phyloP scores from a whole-genome alignment of 2,329 filamentous ascomycete genomes.

The Colletotrichum sidae region DNA sequence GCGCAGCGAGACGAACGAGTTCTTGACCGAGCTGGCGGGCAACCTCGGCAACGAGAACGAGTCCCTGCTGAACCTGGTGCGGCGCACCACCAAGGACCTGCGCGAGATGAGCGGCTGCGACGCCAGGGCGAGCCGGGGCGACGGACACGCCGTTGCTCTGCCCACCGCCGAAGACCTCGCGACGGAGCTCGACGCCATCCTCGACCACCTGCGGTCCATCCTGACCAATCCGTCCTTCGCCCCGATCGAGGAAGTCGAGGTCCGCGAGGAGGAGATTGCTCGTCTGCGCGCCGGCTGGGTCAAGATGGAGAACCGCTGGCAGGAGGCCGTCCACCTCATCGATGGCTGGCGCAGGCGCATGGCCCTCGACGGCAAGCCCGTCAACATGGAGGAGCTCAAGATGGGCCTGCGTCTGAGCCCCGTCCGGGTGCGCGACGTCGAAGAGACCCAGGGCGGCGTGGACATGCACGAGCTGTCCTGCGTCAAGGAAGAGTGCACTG shows the following conservation, averaged over 20 bases:
- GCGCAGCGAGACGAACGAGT: slow-evolving; percentile 89
- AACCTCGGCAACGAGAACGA: slow-evolving; percentile 94
- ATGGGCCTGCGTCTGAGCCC: slow-evolving; percentile 75
- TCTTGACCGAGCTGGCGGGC: slow-evolving; percentile 86
- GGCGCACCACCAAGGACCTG: slow-evolving; percentile 77
- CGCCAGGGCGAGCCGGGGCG: slow-evolving; percentile 40
- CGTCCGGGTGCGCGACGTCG: slow-evolving; percentile 64
- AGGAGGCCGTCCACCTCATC: slow-evolving; percentile 89
- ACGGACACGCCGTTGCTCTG: slow-evolving; percentile 44
- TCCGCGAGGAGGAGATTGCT: slow-evolving; percentile 91
- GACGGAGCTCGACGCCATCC: slow-evolving; percentile 78
- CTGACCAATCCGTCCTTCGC: slow-evolving; percentile 97
- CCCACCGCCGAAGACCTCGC: slow-evolving; percentile 73
- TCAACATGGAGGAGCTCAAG: slow-evolving; percentile 76
- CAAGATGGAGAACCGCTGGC: slow-evolving; percentile 92
- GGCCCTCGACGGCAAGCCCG: slow-evolving; percentile 74
- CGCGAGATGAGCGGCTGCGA: slow-evolving; percentile 74
- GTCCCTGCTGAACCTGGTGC: slow-evolving; percentile 77
- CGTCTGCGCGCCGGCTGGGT: slow-evolving; percentile 88
- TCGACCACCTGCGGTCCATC: slow-evolving; percentile 84
- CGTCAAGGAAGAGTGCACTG: slow-evolving; percentile 46
- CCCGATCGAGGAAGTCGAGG: slow-evolving; percentile 90
- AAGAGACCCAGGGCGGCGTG: slow-evolving; percentile 55
- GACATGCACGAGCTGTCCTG: slow-evolving; percentile 51
- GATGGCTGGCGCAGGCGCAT: slow-evolving; percentile 91